A percentile compares a stretch with the other conserved stretches of the same genome.
phyloP scores from a whole-genome alignment of 805 yeast species.

The Spathaspora passalidarum region DNA sequence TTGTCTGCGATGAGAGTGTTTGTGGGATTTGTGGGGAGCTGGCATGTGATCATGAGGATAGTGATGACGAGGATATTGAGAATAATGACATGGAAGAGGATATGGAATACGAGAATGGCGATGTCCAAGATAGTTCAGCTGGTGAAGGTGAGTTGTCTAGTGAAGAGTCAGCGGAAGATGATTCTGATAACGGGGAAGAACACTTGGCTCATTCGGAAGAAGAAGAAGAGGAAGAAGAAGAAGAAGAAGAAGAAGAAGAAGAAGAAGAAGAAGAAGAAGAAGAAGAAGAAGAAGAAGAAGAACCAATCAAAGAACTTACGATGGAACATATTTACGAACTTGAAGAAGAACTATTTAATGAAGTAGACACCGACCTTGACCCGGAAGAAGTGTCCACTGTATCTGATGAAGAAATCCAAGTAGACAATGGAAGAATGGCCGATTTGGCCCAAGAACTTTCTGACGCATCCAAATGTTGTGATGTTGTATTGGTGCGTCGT shows the following conservation, averaged over 20 bases:
- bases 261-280: conserved; percentile 4
- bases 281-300: conserved; percentile 12
- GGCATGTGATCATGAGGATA: conserved; percentile 29
- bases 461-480: conserved; percentile 58
- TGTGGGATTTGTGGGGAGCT: conserved; percentile 33
- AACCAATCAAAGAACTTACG: conserved; percentile 17
- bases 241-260: conserved; percentile 5
- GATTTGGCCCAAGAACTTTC: conserved; percentile 34
- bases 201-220: conserved; percentile 16
- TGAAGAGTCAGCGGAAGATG: too few species aligned
- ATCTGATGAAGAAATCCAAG: conserved; percentile 7
- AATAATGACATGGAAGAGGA: conserved; percentile 15
- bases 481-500: conserved; percentile 48
- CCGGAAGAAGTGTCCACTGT: conserved; percentile 21
- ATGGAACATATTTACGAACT: conserved; percentile 24
- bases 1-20: conserved; percentile 41
- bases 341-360: conserved; percentile 21
- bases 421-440: conserved; percentile 13
- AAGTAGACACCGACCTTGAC: conserved; percentile 22
- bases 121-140: too few species aligned
- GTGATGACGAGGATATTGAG: conserved; percentile 11
- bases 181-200: conserved; percentile 8
- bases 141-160: conserved; percentile 6
- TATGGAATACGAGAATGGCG: conserved; percentile 12
- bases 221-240: conserved; percentile 9